A percentile compares a stretch with the other conserved stretches of the same genome.
Evolutionary conservation across 257 asterid genomes (phyloP).

Genomic region (Forsythia suspensa): DNA sequence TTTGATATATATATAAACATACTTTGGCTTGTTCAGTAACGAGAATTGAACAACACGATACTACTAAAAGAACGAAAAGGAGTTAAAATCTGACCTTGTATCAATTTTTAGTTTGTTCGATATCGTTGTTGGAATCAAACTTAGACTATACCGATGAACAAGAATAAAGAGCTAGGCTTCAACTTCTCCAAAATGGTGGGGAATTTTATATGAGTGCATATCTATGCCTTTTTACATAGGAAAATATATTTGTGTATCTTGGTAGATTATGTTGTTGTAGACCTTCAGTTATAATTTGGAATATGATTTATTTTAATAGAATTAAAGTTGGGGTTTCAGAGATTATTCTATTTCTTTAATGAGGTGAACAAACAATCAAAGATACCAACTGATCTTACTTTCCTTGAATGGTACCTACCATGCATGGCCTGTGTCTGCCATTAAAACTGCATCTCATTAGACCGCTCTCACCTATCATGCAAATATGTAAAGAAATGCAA

Average conservation of each 20-base stretch:
- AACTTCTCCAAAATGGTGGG: slow-evolving; percentile 55
- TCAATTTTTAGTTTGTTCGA: not conserved
- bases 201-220: slow-evolving; percentile 42
- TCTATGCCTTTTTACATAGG: slow-evolving; percentile 28
- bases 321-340: slow-evolving; percentile 47
- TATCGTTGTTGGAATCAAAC: too few species aligned
- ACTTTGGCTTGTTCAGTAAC: not conserved
- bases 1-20: not conserved
- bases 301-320: slow-evolving; percentile 49
- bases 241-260: slow-evolving; percentile 48
- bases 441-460: slow-evolving; percentile 47
- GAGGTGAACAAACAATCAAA: slow-evolving; percentile 46
- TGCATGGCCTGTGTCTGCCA: slow-evolving; percentile 79
- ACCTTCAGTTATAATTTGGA: slow-evolving; percentile 51
- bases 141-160: too few species aligned
- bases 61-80: not conserved
- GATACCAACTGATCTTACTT: slow-evolving; percentile 58
- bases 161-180: slow-evolving; percentile 11
- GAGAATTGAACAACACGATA: not conserved
- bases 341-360: slow-evolving; percentile 32
- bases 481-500: slow-evolving; percentile 7
- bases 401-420: slow-evolving; percentile 58
- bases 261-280: slow-evolving; percentile 59
- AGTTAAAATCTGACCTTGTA: too few species aligned
- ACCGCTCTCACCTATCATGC: slow-evolving; percentile 39